These are phyloP conservation scores for Hanseniaspora lachancei DNA, from an alignment of 805 yeast genomes.

Conservation along the genomic window DNA sequence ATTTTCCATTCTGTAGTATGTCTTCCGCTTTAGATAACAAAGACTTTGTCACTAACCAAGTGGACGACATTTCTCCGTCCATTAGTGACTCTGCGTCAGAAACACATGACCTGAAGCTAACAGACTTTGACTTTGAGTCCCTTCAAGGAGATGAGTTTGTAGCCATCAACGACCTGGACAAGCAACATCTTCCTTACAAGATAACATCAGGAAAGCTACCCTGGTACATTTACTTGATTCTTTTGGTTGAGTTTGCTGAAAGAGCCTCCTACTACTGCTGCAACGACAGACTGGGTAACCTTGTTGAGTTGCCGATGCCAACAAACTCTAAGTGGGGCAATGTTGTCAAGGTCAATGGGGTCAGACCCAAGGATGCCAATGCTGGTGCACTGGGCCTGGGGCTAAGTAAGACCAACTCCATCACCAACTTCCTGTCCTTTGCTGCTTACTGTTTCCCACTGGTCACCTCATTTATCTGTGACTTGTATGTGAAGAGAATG, in stretches of 20 bases:
- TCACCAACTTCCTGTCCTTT: conserved; percentile 63
- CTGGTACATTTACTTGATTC: conserved; percentile 38
- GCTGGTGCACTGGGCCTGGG: conserved; percentile 50
- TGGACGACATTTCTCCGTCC: neutral
- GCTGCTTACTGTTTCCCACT: conserved; percentile 75
- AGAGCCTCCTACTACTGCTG: conserved; percentile 72
- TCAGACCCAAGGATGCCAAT: conserved; percentile 18
- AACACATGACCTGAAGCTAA: neutral
- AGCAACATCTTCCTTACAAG: neutral
- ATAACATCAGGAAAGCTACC: conserved; percentile 33
- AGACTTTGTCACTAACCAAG: neutral
- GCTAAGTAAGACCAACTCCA: conserved; percentile 52
- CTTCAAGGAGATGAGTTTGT: neutral
- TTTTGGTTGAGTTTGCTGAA: conserved; percentile 64
- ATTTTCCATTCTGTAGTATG: neutral
- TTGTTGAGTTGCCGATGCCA: conserved; percentile 46
- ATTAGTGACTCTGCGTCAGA: neutral
- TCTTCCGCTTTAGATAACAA: neutral
- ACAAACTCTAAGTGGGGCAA: conserved; percentile 27
- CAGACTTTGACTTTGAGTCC: neutral
- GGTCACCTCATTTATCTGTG: conserved; percentile 63
- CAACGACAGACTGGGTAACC: conserved; percentile 64
- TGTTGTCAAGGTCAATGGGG: conserved; percentile 15
- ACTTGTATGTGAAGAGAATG: conserved; percentile 60
- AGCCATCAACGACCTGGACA: neutral